These are phyloP conservation scores for Aspergillus sp. DNA, from an alignment of 2,329 filamentous ascomycete genomes.

Conservation along the genomic window DNA sequence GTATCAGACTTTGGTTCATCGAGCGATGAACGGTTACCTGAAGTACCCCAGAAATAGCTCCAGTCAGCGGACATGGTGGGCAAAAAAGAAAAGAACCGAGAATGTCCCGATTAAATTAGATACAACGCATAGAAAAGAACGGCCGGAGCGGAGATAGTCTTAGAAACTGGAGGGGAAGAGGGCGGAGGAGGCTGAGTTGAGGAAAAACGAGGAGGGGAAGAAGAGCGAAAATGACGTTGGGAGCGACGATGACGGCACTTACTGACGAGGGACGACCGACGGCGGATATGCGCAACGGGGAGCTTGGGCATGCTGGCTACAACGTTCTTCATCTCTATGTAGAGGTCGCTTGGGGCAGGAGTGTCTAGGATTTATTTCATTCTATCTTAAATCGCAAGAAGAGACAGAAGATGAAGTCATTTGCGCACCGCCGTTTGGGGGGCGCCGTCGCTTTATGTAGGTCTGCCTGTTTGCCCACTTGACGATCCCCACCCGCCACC, in stretches of 20 bases:
- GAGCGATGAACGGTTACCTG: slow-evolving; percentile 54
- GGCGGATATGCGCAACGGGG: slow-evolving; percentile 35
- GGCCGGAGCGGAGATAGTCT: background rate
- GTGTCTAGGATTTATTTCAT: slow-evolving; percentile 4
- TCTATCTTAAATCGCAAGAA: slow-evolving; percentile 1
- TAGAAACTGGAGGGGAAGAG: background rate
- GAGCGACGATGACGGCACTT: slow-evolving; percentile 21
- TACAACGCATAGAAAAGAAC: background rate
- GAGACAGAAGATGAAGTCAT: slow-evolving; percentile 5
- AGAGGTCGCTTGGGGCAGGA: slow-evolving; percentile 3
- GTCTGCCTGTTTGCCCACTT: slow-evolving; percentile 2
- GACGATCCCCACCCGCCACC: slow-evolving; percentile 11
- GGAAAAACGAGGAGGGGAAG: slow-evolving; percentile 9
- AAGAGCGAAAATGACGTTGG: slow-evolving; percentile 21
- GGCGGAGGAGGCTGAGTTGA: slow-evolving; percentile 4
- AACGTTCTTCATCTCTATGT: background rate
- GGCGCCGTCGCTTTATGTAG: slow-evolving; percentile 2
- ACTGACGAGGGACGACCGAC: slow-evolving; percentile 38
- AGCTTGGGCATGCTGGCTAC: slow-evolving; percentile 35
- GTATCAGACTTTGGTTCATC: slow-evolving; percentile 50
- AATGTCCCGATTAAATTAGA: background rate
- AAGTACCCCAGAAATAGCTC: slow-evolving; percentile 22
- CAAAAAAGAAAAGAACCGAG: background rate
- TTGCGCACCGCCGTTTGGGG: background rate
- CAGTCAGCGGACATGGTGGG: slow-evolving; percentile 29